Conservation (phyloP, 805 yeast species). For the Starmera pachycereana region DNA sequence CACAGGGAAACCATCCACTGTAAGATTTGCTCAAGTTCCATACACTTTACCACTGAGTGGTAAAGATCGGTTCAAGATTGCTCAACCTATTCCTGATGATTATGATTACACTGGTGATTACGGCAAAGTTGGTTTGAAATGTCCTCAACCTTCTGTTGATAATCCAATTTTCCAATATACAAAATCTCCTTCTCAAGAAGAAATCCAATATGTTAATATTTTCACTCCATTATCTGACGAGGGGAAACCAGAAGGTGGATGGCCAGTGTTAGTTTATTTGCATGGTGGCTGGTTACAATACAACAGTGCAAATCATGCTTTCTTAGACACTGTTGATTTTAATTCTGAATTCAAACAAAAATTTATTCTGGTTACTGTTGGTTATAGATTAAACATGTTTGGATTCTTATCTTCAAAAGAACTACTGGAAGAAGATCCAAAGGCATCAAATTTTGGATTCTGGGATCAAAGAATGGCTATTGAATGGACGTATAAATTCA, state of each 20-base stretch:
- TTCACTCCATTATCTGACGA: slow-evolving; percentile 25
- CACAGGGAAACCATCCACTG: slow-evolving; percentile 9
- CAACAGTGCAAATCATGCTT: slow-evolving; percentile 19
- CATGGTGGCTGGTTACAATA: slow-evolving; percentile 36
- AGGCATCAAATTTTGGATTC: slow-evolving; percentile 28
- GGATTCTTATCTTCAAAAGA: slow-evolving; percentile 29
- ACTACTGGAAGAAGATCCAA: slow-evolving; percentile 22
- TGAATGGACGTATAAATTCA: slow-evolving; percentile 34
- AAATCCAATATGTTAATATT: slow-evolving; percentile 25
- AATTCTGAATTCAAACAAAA: slow-evolving; percentile 21
- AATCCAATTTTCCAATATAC: slow-evolving; percentile 18
- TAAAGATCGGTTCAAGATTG: slow-evolving; percentile 23
- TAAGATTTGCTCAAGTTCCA: slow-evolving; percentile 23
- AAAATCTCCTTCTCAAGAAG: slow-evolving; percentile 18
- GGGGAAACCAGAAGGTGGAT: slow-evolving; percentile 26
- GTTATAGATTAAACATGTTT: slow-evolving; percentile 31
- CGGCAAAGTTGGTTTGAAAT: slow-evolving; percentile 21
- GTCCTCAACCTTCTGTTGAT: slow-evolving; percentile 28
- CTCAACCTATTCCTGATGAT: slow-evolving; percentile 22
- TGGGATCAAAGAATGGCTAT: slow-evolving; percentile 38
- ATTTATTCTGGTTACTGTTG: slow-evolving; percentile 26
- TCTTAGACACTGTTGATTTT: slow-evolving; percentile 17
- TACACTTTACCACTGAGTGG: slow-evolving; percentile 25
- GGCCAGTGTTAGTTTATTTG: slow-evolving; percentile 32
- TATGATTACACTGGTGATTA: slow-evolving; percentile 30